Base-by-base conservation (phyloP, 2,329 filamentous ascomycete genomes). In the Sodiomyces alkalinus region DNA sequence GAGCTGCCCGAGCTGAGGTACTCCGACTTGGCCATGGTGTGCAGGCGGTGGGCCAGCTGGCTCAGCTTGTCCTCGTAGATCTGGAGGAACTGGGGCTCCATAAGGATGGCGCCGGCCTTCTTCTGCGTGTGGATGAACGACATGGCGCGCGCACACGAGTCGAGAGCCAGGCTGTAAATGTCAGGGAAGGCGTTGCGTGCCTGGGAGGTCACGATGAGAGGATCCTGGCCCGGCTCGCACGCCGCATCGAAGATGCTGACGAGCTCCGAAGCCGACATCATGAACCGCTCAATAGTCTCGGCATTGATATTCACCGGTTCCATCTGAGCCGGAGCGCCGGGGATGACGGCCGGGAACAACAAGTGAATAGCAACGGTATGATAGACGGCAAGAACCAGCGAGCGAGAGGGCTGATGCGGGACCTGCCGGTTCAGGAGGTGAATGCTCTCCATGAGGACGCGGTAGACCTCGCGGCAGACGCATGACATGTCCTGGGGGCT, bases 281-380 rank as follows among this genome's bases (percentile, higher is more conserved):
- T 48, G 18, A 51, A 46, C 7, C 41, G 38, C 17, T 47, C 42
- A 16, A 49, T 30, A 7, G 36, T 28, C 10, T 51, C 46, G 11
- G 38, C 29, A 2, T 37, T 29, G 13, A 27, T n/a, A 5, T n/a
- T 11, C 3, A 24, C 18, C 4, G 16, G 16, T 15, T 30, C 28
- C 18, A 23, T 6, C 8, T 21, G 23, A 5, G 16, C 17, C 8
- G 16, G 23, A 5, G 16, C 17, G 8, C 22, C 28, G 10, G 28
- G 22, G 2, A 26, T n/a, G 6, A 45, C 27, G 14, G 26, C 23
- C 5, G 48, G 47, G 27, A 52, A 52, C 7, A 52, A 35, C 26
- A 48, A 43, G 18, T 52, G 49, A 6, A 51, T 40, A n/a, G 42
- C 40, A 37, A 52, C 45, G 24, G 39, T 42, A 29, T 52, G 46